Base-by-base conservation (phyloP, 2,329 filamentous ascomycete species). In the Alternaria arborescens region DNA sequence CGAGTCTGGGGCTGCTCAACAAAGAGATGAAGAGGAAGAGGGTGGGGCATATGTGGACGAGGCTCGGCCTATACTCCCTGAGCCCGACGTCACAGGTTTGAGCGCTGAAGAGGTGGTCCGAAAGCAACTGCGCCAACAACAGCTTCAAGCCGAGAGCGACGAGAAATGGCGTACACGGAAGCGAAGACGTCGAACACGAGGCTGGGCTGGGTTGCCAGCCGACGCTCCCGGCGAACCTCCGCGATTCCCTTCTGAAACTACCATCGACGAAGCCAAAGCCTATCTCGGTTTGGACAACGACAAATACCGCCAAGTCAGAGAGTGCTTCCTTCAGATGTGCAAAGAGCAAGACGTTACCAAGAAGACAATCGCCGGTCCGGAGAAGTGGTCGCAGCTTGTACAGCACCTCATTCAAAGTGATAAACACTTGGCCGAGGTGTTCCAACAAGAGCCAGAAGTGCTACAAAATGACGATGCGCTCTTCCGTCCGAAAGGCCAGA, bases 171-270 rank as follows among this genome's bases (percentile, higher is more conserved):
- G 82, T 8, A 81, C 85, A 8, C 83, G 87, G 59, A 92, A 91
- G 74, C 86, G 90, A 54, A 85, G 90, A 52, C 87, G 90, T 63
- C 85, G 89, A 47, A 90, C 88, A 55, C 85, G 87, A 68, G 86
- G 86, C n/a, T 91, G 88, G 83, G 88, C 86, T 42, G 88, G 89
- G 3, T 76, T 91, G 26, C 87, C 89, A 14, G 85, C 89, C 38
- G 89, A 92, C 72, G 87, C 87, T 7, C 85, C 88, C 0, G 87
- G 88, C 1, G 87, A 88, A 5, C 87, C 89, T 20, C 88, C 90
- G 14, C 87, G 92, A 22, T 95, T 93, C 65, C 91, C 91, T 1
- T 94, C 91, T 0, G 92, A 95, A 77, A 94, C 90, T 12, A 94
- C 91, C 0, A 86, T 95, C 60, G 89, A 92, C 66, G 91, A 94